Evolutionary conservation across 2,329 filamentous ascomycete species (phyloP).

Genomic region (Neonectria coccinea): DNA sequence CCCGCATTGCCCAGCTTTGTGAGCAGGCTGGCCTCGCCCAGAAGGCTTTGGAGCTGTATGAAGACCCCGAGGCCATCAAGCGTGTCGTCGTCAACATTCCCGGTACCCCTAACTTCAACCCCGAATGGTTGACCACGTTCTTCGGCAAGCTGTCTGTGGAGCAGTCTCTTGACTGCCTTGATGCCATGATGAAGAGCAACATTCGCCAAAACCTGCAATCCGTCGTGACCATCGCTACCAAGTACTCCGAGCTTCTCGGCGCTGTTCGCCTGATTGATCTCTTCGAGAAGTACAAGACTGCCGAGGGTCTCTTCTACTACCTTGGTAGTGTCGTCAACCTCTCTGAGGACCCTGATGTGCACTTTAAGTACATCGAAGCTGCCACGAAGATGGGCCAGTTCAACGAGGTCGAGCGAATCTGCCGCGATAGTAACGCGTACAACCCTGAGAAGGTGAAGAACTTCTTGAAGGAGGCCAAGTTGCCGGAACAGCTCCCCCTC

Average conservation of each 20-base stretch:
- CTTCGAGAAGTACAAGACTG: conserved; percentile 97
- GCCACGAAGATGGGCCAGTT: conserved; percentile 94
- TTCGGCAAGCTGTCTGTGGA: conserved; percentile 96
- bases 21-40: conserved; percentile 91
- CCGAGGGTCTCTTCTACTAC: conserved; percentile 98
- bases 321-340: conserved; percentile 98
- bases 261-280: conserved; percentile 90
- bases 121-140: conserved; percentile 92
- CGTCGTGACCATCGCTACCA: conserved; percentile 95
- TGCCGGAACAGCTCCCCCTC: conserved; percentile 91
- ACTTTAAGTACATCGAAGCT: conserved; percentile 99
- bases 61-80: conserved; percentile 91
- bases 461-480: conserved; percentile 95
- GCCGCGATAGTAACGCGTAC: conserved; percentile 90
- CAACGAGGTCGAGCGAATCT: conserved; percentile 96
- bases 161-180: conserved; percentile 91
- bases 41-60: conserved; percentile 93
- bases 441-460: conserved; percentile 98
- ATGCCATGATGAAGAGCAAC: conserved; percentile 96
- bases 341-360: conserved; percentile 92
- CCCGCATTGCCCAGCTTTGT: conserved; percentile 88
- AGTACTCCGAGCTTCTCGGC: conserved; percentile 95
- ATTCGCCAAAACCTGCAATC: conserved; percentile 97
- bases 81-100: conserved; percentile 87
- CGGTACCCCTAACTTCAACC: conserved; percentile 84